Evolutionary conservation across 305 asterid genomes (phyloP), one percentile per base, ranked within the genome.

Genomic region (Vinca major): DNA sequence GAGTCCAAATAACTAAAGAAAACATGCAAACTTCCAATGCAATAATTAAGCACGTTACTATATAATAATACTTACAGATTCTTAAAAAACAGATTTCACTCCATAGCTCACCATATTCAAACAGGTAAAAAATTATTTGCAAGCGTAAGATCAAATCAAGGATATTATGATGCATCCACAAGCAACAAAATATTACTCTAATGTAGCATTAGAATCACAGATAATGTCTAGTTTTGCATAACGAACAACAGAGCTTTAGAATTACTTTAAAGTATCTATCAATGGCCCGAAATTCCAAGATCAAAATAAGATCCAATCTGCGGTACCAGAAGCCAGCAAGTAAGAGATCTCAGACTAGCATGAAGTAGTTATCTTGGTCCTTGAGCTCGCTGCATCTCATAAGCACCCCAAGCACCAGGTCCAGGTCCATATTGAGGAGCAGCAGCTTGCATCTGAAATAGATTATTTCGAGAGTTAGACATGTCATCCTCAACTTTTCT

Each of bases 341-440:
- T 44, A 68, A 41, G 73, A 19, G 26, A 57, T 61, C 76, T 64
- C 67, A 65, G 69, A 78, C 77, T 52, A 67, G 78, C 62, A 68
- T 66, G 76, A 72, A 71, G 63, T 66, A 57, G 70, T 70, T 82
- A 91, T 88, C 96, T 79, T 75, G 90, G 90, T 71, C 95, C 88
- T 75, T 83, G 98, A 80, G 87, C 75, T 68, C 80, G 83, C 74
- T 82, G 94, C 39, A 77, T 47, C 58, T 86, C 93, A 69, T 88
- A 88, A 58, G 86, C 80, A 63, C 88, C 89, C 96, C 95, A 92
- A 66, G 86, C 75, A 79, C 86, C 89, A 71, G 88, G 82, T 68
- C 80, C 91, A 67, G 89, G 85, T 81, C 80, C 91, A 66, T 83
- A 88, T 71, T 87, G 98, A 77, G 96, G 82, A 64, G 77, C 85